Base-by-base conservation (phyloP, 164 flowering plant species). In the Warburgia ugandensis region DNA sequence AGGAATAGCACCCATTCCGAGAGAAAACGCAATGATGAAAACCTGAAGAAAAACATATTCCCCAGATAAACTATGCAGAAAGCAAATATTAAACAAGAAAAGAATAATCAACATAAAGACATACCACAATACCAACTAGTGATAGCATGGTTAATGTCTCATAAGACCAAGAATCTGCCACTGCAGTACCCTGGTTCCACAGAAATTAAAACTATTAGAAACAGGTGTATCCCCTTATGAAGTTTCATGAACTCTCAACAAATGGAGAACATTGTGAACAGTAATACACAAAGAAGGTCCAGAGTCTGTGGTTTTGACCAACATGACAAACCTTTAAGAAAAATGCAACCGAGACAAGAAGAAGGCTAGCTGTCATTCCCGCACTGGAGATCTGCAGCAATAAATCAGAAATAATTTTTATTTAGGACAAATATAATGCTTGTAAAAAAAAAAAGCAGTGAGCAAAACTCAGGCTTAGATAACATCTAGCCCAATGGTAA, bases 1-100 rank as follows among this genome's bases (percentile, higher is more conserved):
- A 20, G 98, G 98, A 64, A 91, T 81, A 36, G 95, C 77, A 47
- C 98, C 96, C 52, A 91, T 48, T 48, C 98, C 98, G 48, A 91
- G 70, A 26, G 96, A 91, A 75, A 91, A 87, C 5, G 76, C 6
- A 60, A 83, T 37, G 13, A 88, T 81, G 76, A 79, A 72, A 16
- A 63, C 73, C 97, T 91, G 75, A 48, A 70, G 62, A 48, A 66
- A 40, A 32, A 54, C 14, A 1, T 23, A 31, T 42, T 54, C 11
- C 22, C 22, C 26, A 44, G 2, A n/a, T 10, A 44, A 5, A 44
- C 1, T 19, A 44, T 19, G 16, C 21, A n/a, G n/a, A n/a, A 9
- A 22, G 12, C 4, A 21, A 44, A 44, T 8, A 5, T 23, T 7
- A 12, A 2, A 8, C 29, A 44, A 14, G 12, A 45, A 45, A 45